Evolutionary conservation across 2,329 filamentous ascomycete genomes (phyloP), one percentile per base, ranked within the genome.

Genomic region (Ceratocystis papillata): DNA sequence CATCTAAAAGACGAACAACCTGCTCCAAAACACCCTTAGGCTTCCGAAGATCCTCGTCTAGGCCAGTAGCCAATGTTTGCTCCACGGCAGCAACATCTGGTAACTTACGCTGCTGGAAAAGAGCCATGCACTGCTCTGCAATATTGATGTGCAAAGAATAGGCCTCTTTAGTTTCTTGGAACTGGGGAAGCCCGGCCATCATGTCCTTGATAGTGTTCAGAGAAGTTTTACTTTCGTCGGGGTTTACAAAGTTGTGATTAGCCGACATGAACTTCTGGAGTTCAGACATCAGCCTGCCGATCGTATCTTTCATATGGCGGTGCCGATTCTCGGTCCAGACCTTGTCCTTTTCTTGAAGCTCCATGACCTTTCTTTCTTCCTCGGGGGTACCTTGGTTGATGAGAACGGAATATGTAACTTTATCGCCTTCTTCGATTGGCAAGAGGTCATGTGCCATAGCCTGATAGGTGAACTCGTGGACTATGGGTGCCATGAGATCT

Each of bases 391-490:
- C 89, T 71, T 91, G 84, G 70, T 96, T 94, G 69, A 94, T 79
- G 1, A 83, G 79, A 64, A 91, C 92, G 70, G 86, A 87, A 73
- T 92, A 99, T 0, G 87, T 90, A 8, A 95, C 83, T 74, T 94
- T 96, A 70, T 96, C 91, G 28, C 84, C 87, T 65, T 97, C 94
- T 71, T 88, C 86, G 72, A 99, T 90, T 0, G 88, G 88, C 37
- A 99, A 78, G 7, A 99, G 79, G 73, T 99, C 94, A 75, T 96
- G 90, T 2, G 90, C 93, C 93, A 99, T 97, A 63, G 94, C 91
- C 76, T 99, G 94, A 74, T 97, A 99, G 12, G 94, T 96, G 74
- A 99, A 96, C 72, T 99, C 94, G 76, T 99, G 94, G 3, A 97
- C 74, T 10, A 97, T 77, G 0, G 94, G 94, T 0, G 93, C 87